Evolutionary conservation across 306 rosid genomes (phyloP), one percentile per base, ranked within the genome.

Genomic region (Acmispon strigosus): DNA sequence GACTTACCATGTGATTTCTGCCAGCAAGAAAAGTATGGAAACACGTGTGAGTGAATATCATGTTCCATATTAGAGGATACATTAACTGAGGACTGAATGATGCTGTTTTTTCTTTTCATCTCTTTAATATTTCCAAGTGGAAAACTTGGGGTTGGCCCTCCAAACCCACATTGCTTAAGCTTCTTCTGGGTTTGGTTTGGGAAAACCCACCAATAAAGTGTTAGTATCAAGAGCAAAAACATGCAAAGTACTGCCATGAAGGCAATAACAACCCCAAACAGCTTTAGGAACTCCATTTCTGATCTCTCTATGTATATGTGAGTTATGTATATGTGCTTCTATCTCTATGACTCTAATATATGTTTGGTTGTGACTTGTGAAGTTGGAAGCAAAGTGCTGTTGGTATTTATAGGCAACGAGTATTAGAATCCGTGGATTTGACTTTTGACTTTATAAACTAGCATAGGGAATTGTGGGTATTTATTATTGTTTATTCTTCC

Each of bases 21-120:
- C 97, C 97, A 92, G 32, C 70, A 57, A 62, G 94, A 68, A 55
- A 87, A 92, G 80, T 79, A 87, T 6, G 96, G 96, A 45, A 85
- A 92, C 20, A 80, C 90, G 5, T 36, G 3, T 1, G 96, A 83
- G 81, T 92, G 97, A 66, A 92, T 87, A 70, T 92, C 92, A 69
- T 92, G 90, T 16, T 73, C 22, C 51, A 76, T 22, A 51, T 56
- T 74, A 18, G 83, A 71, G 17, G 81, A 59, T 51, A 11, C 64
- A n/a, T n/a, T n/a, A 48, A 34, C 10, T 0, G 62, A 42, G 48
- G 81, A 66, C 50, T 51, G 44, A 63, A 36, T 27, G 32, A 2
- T 61, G n/a, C 1, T 72, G 7, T 4, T 76, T 52, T 78, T 88
- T 79, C 13, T 84, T 83, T 66, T 81, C 86, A 91, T 91, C 69